Base-by-base conservation (phyloP, 2,329 filamentous ascomycete genomes). In the Zymoseptoria passerinii region DNA sequence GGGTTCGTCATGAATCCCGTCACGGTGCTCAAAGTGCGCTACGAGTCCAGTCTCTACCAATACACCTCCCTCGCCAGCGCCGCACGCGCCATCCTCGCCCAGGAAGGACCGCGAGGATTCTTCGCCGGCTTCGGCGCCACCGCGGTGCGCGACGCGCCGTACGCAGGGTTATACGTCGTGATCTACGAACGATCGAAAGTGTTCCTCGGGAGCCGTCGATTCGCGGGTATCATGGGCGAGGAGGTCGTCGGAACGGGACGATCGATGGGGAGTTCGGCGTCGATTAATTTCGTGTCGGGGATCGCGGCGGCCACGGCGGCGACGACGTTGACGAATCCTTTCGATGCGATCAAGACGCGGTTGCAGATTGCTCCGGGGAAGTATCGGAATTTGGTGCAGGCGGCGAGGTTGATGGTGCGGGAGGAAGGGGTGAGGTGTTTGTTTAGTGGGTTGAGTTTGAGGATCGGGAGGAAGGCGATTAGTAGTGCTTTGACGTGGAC, bases 401-500 rank as follows among this genome's bases (percentile, higher is more conserved):
- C 92, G 0, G 85, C 82, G 48, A 82, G 79, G 68, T 81, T 85
- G 70, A 96, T 99, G 88, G 72, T 97, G 3, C 74, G 76, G 1
- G 88, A 95, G 67, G 92, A 96, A 63, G 92, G 92, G 0, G 66
- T 88, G 19, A 81, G 87, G 56, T 88, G 88, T 61, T 79, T 99
- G 58, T 92, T 94, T 74, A 88, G 94, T 72, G 94, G 94, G 0
- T 74, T 99, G 57, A 89, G 83, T 1, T 77, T 99, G 65, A 83
- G 94, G 58, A 95, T 97, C 80, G 88, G 86, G 51, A 82, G 94
- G 66, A 99, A 99, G 74, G 92, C 91, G 4, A 75, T 96, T 50
- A 96, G 92, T 73, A 92, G 88, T 55, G 94, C 94, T n/a, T 79
- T 97, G 65, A 92, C 92, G 7, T 99, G 94, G 94, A 97, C 92